Percentiles rank a stretch among this genome's conserved stretches.
phyloP scores from a whole-genome alignment of 352 stramenopile species.

The Blastocystis sp. region DNA sequence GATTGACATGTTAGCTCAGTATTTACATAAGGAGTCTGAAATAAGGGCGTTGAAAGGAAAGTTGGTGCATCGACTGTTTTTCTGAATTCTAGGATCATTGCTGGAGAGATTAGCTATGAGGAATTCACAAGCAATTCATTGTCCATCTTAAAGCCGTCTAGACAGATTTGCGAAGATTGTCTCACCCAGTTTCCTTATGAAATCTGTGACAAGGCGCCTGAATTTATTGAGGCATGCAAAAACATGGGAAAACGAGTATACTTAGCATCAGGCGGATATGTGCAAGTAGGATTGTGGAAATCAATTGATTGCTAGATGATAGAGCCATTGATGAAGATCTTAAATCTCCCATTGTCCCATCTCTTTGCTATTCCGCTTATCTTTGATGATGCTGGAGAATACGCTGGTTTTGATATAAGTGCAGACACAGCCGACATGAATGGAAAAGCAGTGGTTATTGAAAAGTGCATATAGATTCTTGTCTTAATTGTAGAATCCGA shows the following conservation, averaged over 20 bases:
- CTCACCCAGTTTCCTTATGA: slow-evolving; percentile 19
- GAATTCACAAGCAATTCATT: slow-evolving; percentile 1
- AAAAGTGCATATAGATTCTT: not conserved
- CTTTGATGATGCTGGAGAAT: not conserved
- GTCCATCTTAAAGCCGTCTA: slow-evolving; percentile 1
- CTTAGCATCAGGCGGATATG: slow-evolving; percentile 33
- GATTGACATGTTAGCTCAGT: slow-evolving; percentile 23
- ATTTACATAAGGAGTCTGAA: slow-evolving; percentile 23
- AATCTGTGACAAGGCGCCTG: not conserved
- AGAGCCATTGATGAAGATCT: not conserved
- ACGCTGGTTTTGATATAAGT: slow-evolving; percentile 12
- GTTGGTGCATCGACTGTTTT: not conserved
- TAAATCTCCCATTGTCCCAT: not conserved
- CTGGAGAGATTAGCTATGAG: not conserved
- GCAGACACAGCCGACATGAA: not conserved
- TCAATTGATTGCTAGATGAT: not conserved
- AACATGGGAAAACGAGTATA: slow-evolving; percentile 24
- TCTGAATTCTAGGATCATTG: not conserved
- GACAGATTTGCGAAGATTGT: not conserved
- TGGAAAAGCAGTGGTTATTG: slow-evolving; percentile 19
- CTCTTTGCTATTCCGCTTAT: slow-evolving; percentile 36
- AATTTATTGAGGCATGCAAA: slow-evolving; percentile 13
- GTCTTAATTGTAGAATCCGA: not conserved
- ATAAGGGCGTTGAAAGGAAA: not conserved
- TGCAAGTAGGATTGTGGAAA: not conserved